Conservation (phyloP, 208 protist genomes). For the Trypanosomatidae sp. region DNA sequence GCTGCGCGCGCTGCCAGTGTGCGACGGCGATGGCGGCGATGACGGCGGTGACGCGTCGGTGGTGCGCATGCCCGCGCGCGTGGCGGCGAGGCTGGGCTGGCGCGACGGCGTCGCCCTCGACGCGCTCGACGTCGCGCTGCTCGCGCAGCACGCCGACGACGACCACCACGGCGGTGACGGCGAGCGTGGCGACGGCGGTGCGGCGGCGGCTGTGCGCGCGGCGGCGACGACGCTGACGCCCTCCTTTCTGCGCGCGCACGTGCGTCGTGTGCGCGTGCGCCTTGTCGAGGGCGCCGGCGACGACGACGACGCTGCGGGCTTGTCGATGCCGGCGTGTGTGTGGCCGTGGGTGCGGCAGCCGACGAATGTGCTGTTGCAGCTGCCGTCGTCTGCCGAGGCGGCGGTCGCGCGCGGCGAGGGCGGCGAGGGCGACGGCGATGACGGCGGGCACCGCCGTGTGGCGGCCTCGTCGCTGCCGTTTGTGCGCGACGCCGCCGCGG, state of each 20-base stretch:
- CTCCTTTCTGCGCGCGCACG: constrained; percentile 45
- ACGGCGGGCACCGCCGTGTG: too few species aligned
- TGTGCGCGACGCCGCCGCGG: neutral
- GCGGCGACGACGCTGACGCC: constrained; percentile 40
- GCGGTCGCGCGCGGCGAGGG: too few species aligned
- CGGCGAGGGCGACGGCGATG: neutral
- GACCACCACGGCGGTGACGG: too few species aligned
- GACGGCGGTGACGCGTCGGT: neutral
- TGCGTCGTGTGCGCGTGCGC: constrained; percentile 13
- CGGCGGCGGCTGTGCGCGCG: too few species aligned
- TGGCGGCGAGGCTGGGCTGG: constrained; percentile 31
- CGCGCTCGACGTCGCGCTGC: constrained; percentile 37
- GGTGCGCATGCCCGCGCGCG: constrained; percentile 4
- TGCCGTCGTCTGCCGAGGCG: constrained; percentile 11
- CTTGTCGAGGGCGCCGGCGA: constrained; percentile 7
- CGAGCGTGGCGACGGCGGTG: too few species aligned
- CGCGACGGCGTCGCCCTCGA: constrained; percentile 19
- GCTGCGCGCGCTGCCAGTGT: constrained; percentile 16
- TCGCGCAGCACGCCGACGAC: constrained; percentile 32
- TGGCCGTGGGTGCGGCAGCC: constrained; percentile 15
- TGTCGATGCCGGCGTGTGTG: too few species aligned
- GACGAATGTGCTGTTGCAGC: constrained; percentile 51
- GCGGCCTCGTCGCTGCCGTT: too few species aligned
- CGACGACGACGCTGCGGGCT: constrained; percentile 1
- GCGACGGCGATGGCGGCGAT: neutral